These are phyloP conservation scores for Fusarium sp. DNA, from an alignment of 2,329 filamentous ascomycete genomes.

Conservation along the genomic window DNA sequence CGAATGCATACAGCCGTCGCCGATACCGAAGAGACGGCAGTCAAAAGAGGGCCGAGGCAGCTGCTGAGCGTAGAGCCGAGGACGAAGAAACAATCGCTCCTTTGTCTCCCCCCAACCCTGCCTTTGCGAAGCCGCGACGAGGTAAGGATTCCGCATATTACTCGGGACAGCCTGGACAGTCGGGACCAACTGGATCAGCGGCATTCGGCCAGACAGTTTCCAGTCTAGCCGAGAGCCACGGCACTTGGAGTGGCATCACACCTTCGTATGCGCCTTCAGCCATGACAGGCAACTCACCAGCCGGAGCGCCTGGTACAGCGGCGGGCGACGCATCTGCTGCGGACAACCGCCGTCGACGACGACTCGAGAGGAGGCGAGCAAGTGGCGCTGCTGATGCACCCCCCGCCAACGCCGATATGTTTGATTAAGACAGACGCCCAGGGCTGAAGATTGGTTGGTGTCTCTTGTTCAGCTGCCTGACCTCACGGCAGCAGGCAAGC, in stretches of 20 bases:
- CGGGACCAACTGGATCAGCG: slow-evolving; percentile 49
- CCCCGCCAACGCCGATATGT: slow-evolving; percentile 32
- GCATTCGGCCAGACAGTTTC: slow-evolving; percentile 56
- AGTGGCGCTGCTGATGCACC: slow-evolving; percentile 44
- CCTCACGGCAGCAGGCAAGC: background rate
- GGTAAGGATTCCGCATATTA: slow-evolving; percentile 71
- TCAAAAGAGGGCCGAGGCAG: slow-evolving; percentile 56
- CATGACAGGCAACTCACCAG: slow-evolving; percentile 52
- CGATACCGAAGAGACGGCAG: slow-evolving; percentile 65
- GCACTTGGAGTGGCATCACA: slow-evolving; percentile 59
- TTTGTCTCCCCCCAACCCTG: slow-evolving; percentile 64
- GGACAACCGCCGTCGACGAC: slow-evolving; percentile 64
- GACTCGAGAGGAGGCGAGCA: slow-evolving; percentile 61
- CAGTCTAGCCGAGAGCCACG: slow-evolving; percentile 60
- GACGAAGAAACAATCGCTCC: slow-evolving; percentile 52
- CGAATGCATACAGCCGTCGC: slow-evolving; percentile 54
- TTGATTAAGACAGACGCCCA: slow-evolving; percentile 16
- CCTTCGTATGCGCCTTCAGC: slow-evolving; percentile 2
- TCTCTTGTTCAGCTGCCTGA: background rate
- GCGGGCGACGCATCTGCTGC: slow-evolving; percentile 53
- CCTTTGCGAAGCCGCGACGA: slow-evolving; percentile 62
- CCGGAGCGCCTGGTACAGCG: slow-evolving; percentile 43
- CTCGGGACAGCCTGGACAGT: slow-evolving; percentile 57
- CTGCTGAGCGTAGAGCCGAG: slow-evolving; percentile 57
- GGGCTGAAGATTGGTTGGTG: background rate